A percentile compares a stretch with the other conserved stretches of the same genome.
phyloP scores from a whole-genome alignment of 2,329 filamentous ascomycete species.

The Teratosphaeriaceae sp. region DNA sequence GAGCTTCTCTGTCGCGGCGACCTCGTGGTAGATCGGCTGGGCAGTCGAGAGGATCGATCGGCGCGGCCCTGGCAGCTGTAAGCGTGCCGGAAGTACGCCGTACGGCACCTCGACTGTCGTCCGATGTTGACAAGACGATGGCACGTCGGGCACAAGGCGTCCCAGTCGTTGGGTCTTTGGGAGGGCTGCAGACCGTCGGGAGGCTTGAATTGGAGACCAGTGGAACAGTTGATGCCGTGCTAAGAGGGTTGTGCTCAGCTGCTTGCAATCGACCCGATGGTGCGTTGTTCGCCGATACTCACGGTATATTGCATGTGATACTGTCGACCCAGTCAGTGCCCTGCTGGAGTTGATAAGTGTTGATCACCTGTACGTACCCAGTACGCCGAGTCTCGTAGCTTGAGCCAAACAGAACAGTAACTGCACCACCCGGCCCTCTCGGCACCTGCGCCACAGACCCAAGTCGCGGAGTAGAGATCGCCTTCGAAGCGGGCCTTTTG shows the following conservation, averaged over 20 bases:
- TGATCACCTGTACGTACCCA: conserved; percentile 43
- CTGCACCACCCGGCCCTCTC: conserved; percentile 88
- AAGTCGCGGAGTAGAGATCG: conserved; percentile 75
- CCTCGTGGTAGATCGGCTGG: conserved; percentile 8
- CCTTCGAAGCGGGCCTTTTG: conserved; percentile 57
- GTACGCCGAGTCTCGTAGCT: conserved; percentile 83
- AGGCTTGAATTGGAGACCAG: conserved; percentile 69
- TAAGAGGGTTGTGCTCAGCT: not conserved
- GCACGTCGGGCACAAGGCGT: conserved; percentile 70
- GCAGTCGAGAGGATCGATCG: conserved; percentile 8
- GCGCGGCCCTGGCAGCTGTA: conserved; percentile 53
- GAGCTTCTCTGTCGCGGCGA: conserved; percentile 9
- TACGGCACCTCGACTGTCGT: conserved; percentile 87
- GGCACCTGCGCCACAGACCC: conserved; percentile 79
- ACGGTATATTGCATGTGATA: conserved; percentile 48
- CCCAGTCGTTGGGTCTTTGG: conserved; percentile 74
- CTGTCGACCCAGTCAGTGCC: too few species aligned
- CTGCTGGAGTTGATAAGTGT: too few species aligned
- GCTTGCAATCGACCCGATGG: too few species aligned
- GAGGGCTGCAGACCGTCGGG: conserved; percentile 72
- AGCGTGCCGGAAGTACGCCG: conserved; percentile 82
- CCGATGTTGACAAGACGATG: conserved; percentile 75
- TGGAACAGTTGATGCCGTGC: conserved; percentile 77
- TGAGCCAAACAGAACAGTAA: conserved; percentile 83
- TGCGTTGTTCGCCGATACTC: too few species aligned